phyloP scores from a whole-genome alignment of 2,329 filamentous ascomycete genomes.

The Parastagonospora nodorum region DNA sequence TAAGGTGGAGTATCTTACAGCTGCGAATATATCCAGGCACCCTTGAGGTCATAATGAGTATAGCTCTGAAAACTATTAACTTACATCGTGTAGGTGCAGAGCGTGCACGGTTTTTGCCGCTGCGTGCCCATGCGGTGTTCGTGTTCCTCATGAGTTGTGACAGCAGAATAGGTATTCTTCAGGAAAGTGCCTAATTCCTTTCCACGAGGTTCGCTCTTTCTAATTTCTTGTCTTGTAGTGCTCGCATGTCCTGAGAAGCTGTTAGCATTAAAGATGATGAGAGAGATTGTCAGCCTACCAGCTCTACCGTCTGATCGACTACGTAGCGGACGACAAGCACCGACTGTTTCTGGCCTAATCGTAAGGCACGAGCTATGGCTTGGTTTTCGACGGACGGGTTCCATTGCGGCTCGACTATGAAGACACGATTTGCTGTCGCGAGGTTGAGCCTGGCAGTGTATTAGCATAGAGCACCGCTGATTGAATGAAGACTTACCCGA shows the following conservation, averaged over 20 bases:
- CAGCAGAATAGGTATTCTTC: no score
- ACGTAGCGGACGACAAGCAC: conserved; percentile 56
- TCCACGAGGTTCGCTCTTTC: no score
- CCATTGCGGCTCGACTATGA: conserved; percentile 61
- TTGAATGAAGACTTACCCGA: conserved; percentile 46
- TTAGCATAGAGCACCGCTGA: not conserved
- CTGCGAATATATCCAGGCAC: no score
- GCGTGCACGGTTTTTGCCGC: no score
- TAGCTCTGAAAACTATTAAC: no score
- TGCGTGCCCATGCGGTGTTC: no score
- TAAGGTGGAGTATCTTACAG: no score
- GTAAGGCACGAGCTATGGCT: conserved; percentile 56
- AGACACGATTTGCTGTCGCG: conserved; percentile 54
- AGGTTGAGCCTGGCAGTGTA: conserved; percentile 51
- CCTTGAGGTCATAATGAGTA: no score
- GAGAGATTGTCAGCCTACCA: conserved; percentile 47
- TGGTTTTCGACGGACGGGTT: conserved; percentile 60
- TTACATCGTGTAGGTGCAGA: no score
- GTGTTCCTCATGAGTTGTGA: no score
- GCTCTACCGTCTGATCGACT: conserved; percentile 50
- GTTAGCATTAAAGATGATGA: conserved; percentile 9
- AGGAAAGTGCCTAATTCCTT: no score
- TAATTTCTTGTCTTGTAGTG: conserved; percentile 41
- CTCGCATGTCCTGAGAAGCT: conserved; percentile 43
- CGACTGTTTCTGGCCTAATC: conserved; percentile 52